A percentile compares a stretch with the other conserved stretches of the same genome.
phyloP scores from a whole-genome alignment of 176 grass and related monocot species.

The Bothriochloa decipiens region DNA sequence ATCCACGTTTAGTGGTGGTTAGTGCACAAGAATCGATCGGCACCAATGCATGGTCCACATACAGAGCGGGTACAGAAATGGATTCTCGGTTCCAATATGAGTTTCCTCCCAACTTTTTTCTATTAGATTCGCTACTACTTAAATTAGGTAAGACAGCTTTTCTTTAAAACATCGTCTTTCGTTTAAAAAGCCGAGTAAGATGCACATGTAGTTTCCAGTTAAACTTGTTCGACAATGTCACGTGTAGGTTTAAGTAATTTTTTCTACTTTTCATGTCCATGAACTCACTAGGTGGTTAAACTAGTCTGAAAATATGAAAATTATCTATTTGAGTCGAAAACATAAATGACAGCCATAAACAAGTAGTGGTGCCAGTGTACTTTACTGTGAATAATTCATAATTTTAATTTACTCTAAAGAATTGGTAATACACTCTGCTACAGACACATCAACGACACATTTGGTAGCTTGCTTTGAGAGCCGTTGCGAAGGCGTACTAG shows the following conservation, averaged over 20 bases:
- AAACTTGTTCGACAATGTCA: not conserved
- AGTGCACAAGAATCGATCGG: not conserved
- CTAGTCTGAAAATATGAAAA: too few relatives aligned
- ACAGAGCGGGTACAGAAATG: not conserved
- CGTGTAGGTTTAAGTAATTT: not conserved
- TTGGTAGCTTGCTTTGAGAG: not conserved
- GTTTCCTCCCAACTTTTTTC: not conserved
- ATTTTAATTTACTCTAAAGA: too few relatives aligned
- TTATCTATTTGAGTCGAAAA: too few relatives aligned
- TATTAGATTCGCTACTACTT: not conserved
- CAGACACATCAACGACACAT: not conserved
- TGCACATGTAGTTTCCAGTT: not conserved
- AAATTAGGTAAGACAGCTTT: not conserved
- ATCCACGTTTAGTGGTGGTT: constrained; percentile 19
- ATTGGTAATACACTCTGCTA: too few relatives aligned
- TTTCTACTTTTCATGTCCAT: not conserved
- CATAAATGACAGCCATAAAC: too few relatives aligned
- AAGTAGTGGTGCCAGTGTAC: too few relatives aligned
- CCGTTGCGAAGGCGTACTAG: not conserved
- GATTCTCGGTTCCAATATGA: not conserved
- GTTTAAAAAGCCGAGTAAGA: not conserved
- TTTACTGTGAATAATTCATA: too few relatives aligned
- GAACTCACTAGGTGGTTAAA: too few relatives aligned
- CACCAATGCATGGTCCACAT: not conserved
- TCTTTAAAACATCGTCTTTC: not conserved